These are phyloP conservation scores for Xylaria sp. DNA, from an alignment of 2,329 filamentous ascomycete species.

Conservation along the genomic window DNA sequence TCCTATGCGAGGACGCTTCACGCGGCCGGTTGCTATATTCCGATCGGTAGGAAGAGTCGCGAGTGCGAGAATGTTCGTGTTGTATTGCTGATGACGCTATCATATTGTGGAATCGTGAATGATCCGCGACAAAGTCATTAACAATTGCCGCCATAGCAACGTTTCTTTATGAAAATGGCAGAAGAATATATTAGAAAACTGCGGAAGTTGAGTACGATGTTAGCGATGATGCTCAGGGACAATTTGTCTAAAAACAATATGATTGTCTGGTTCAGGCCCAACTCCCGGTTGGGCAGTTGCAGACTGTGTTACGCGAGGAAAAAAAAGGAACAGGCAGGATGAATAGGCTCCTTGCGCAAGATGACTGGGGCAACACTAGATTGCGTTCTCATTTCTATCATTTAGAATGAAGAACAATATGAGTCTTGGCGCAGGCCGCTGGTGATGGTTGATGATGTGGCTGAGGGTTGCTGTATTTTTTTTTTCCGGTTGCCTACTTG, in stretches of 20 bases:
- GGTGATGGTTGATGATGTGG: slow-evolving; percentile 9
- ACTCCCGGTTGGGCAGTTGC: slow-evolving; percentile 9
- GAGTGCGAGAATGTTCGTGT: slow-evolving; percentile 60
- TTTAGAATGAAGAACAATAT: slow-evolving; percentile 17
- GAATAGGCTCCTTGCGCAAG: slow-evolving; percentile 16
- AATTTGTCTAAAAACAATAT: neutral
- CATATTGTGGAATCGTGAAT: slow-evolving; percentile 76
- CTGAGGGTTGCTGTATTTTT: neutral
- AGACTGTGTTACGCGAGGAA: slow-evolving; percentile 3
- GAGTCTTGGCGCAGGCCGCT: neutral
- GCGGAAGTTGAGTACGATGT: neutral
- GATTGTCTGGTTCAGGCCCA: neutral
- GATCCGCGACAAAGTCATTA: slow-evolving; percentile 79
- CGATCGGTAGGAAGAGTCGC: slow-evolving; percentile 56
- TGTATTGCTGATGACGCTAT: slow-evolving; percentile 64
- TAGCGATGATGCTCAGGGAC: slow-evolving; percentile 16
- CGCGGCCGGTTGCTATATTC: slow-evolving; percentile 52
- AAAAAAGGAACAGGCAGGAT: slow-evolving; percentile 4
- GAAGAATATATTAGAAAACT: slow-evolving; percentile 29
- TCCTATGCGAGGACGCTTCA: slow-evolving; percentile 42
- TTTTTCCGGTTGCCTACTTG: neutral
- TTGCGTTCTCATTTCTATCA: slow-evolving; percentile 15
- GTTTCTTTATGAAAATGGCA: slow-evolving; percentile 20
- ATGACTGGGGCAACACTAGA: neutral
- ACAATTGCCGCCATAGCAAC: slow-evolving; percentile 71